Evolutionary conservation across 148 eudicot species (phyloP).

Genomic region (Rhododendron simsii): DNA sequence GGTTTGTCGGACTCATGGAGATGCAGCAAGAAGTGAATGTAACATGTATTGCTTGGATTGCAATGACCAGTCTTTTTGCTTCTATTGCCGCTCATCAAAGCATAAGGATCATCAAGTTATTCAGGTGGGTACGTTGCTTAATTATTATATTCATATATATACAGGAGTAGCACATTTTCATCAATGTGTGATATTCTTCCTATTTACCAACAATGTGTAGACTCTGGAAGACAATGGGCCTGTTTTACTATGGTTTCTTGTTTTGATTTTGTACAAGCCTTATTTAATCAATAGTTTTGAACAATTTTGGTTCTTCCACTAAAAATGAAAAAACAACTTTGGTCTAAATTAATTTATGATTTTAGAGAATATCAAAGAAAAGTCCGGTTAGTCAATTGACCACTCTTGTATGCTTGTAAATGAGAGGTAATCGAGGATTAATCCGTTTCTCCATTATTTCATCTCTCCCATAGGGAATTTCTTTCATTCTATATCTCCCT

Average conservation of each 20-base stretch:
- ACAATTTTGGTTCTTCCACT: not conserved
- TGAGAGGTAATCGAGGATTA: not conserved
- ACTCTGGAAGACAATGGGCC: not conserved
- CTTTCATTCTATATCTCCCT: not conserved
- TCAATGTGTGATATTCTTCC: not conserved
- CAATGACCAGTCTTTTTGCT: slow-evolving; percentile 64
- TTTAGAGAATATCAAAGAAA: not conserved
- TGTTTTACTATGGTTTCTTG: not conserved
- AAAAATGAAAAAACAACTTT: too few species aligned
- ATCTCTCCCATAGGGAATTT: not conserved
- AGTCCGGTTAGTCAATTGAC: not conserved
- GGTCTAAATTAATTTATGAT: not conserved
- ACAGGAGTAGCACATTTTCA: not conserved
- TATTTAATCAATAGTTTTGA: not conserved
- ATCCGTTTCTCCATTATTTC: not conserved
- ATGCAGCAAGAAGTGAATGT: slow-evolving; percentile 79
- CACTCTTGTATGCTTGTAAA: not conserved
- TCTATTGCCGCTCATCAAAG: slow-evolving; percentile 69
- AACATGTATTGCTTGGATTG: slow-evolving; percentile 92
- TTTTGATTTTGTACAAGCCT: not conserved
- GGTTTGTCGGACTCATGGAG: slow-evolving; percentile 62
- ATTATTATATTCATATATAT: not conserved
- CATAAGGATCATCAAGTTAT: slow-evolving; percentile 89
- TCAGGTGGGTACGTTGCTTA: slow-evolving; percentile 36
- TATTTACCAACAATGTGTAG: not conserved